Conservation (phyloP, 306 rosid species). For the Herpetospermum pedunculosum region DNA sequence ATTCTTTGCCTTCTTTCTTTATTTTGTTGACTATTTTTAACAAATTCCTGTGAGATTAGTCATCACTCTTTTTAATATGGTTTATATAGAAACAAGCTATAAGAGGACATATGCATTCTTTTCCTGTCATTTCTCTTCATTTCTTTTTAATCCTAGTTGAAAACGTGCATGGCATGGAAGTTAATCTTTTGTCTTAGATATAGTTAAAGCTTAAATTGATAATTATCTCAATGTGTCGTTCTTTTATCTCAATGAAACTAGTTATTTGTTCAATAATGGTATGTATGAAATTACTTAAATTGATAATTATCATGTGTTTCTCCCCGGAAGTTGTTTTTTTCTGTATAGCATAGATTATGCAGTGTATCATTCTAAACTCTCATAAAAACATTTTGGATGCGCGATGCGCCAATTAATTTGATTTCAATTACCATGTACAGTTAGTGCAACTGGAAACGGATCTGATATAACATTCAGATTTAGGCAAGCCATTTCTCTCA, state of each 20-base stretch:
- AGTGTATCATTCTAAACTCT: not conserved
- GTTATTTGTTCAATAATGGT: not conserved
- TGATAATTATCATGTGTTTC: not conserved
- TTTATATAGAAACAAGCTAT: not conserved
- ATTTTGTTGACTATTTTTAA: not conserved
- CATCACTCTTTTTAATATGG: not conserved
- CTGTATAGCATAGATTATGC: not conserved
- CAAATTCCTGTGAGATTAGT: not conserved
- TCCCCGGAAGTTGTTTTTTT: not conserved
- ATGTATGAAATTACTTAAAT: not conserved
- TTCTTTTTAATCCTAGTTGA: not conserved
- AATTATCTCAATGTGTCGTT: too few species aligned
- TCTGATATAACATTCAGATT: conserved; percentile 54
- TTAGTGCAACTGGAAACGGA: conserved; percentile 79
- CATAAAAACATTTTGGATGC: not conserved
- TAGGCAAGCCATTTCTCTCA: conserved; percentile 46
- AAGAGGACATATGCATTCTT: not conserved
- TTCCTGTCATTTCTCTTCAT: not conserved
- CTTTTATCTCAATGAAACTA: not conserved
- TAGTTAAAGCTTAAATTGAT: not conserved
- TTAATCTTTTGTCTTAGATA: not conserved
- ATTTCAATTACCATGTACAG: conserved; percentile 27
- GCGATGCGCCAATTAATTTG: not conserved
- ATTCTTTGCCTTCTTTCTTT: not conserved
- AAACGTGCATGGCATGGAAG: not conserved